These are phyloP conservation scores for Tulasnella sp. DNA, from an alignment of 768 basidiomycete species.

Conservation along the genomic window DNA sequence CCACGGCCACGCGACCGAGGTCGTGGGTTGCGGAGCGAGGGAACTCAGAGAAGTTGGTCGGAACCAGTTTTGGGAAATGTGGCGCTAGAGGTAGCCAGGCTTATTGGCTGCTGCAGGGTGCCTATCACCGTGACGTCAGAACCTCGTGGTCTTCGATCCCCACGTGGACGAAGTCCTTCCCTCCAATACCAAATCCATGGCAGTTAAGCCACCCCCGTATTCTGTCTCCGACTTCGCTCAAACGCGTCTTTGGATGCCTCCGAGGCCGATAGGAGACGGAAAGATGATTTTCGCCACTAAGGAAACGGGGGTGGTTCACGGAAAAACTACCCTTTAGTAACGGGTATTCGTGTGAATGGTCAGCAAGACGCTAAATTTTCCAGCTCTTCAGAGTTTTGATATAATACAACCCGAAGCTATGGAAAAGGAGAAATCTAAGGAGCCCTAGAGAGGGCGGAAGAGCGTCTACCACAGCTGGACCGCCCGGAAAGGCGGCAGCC, in stretches of 20 bases:
- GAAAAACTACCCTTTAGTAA: background rate
- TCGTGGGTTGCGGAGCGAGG: background rate
- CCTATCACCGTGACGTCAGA: background rate
- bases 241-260: background rate
- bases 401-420: background rate
- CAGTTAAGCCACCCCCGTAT: background rate
- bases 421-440: background rate
- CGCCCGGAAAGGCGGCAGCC: background rate
- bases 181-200: background rate
- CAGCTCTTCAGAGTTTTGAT: background rate
- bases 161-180: background rate
- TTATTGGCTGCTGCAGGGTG: background rate
- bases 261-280: background rate
- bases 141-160: background rate
- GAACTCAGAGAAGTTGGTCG: background rate
- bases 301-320: background rate
- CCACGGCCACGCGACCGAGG: slow-evolving; percentile 6
- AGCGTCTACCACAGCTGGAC: background rate
- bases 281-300: background rate
- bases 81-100: background rate
- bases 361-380: background rate
- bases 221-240: background rate
- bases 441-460: background rate
- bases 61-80: background rate
- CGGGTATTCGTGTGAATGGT: background rate